These are phyloP conservation scores for Fusarium incarnatum DNA, from an alignment of 2,329 filamentous ascomycete genomes.

Conservation along the genomic window DNA sequence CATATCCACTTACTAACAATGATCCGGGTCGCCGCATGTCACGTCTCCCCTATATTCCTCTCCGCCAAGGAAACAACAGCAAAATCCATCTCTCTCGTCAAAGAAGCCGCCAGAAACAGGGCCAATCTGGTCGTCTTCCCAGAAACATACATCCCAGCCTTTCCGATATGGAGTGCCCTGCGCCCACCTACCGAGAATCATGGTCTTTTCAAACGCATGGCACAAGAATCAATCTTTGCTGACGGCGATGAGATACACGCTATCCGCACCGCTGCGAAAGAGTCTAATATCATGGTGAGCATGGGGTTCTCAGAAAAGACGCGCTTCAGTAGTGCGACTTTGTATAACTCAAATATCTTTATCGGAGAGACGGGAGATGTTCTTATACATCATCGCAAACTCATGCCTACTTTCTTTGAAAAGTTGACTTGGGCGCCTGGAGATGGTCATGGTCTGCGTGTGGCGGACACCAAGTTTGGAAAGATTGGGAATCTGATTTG, in stretches of 20 bases:
- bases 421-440: constrained; percentile 66
- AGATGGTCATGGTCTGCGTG: constrained; percentile 61
- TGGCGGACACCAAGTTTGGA: constrained; percentile 59
- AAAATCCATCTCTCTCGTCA: constrained; percentile 60
- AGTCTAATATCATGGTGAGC: constrained; percentile 56
- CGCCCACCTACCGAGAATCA: constrained; percentile 63
- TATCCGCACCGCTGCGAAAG: constrained; percentile 54
- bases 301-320: constrained; percentile 63
- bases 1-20: neutral
- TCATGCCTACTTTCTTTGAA: constrained; percentile 68
- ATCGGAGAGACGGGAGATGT: constrained; percentile 59
- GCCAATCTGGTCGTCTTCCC: constrained; percentile 66
- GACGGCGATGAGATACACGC: constrained; percentile 59
- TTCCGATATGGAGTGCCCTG: constrained; percentile 63
- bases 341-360: constrained; percentile 65
- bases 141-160: constrained; percentile 64
- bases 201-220: constrained; percentile 60
- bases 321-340: constrained; percentile 56
- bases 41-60: constrained; percentile 60
- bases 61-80: constrained; percentile 58
- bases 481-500: constrained; percentile 65
- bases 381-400: constrained; percentile 64
- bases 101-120: constrained; percentile 54
- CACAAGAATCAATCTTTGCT: constrained; percentile 56
- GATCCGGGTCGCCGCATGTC: constrained; percentile 51